Base-by-base conservation (phyloP, 768 basidiomycete species). In the Termitomyces sp. region DNA sequence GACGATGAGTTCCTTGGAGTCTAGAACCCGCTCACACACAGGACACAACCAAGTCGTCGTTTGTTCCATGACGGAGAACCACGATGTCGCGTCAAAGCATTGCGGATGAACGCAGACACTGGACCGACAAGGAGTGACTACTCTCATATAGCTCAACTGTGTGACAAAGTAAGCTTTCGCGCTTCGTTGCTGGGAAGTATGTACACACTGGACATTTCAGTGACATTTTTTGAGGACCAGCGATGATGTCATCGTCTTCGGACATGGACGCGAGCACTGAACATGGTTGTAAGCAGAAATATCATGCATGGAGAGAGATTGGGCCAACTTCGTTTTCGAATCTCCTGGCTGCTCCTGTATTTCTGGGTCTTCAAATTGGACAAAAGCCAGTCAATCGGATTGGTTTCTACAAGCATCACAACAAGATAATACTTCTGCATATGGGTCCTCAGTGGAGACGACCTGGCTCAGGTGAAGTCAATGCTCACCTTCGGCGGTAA, bases 1-100 rank as follows among this genome's bases (percentile, higher is more conserved):
- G 57, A 96, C 80, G 37, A 97, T 87, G 36, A 99, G 74, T 59
- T 98, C 92, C 34, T 88, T 88, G 20, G 83, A 74, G 61, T 87
- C 83, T 53, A 99, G 70, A 46, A 79, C 74, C 66, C 83, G 86
- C 69, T 93, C 92, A 72, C 97, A 98, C 43, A 94, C 88, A 27
- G 97, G 96, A 71, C 97, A 98, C 46, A 88, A 71, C 89, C 92
- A 99, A 31, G 94, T 94, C 2, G 96, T 97, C 9, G 94, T 98
- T 73, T 92, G 88, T 66, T 96, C 92, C 85, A 97, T 98, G 69
- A 96, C 85, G 5, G 88, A 87, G 66, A 89, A 92, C 94, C 94
- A 99, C 41, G 90, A 92, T 18, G 79, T 80, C 0, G 94, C 94
- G 71, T 99, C 97, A 72, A 98, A 99, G 69, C 97, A 99, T 64